Base-by-base conservation (phyloP, 805 yeast species). In the Tetrapisispora nanseiensis region DNA sequence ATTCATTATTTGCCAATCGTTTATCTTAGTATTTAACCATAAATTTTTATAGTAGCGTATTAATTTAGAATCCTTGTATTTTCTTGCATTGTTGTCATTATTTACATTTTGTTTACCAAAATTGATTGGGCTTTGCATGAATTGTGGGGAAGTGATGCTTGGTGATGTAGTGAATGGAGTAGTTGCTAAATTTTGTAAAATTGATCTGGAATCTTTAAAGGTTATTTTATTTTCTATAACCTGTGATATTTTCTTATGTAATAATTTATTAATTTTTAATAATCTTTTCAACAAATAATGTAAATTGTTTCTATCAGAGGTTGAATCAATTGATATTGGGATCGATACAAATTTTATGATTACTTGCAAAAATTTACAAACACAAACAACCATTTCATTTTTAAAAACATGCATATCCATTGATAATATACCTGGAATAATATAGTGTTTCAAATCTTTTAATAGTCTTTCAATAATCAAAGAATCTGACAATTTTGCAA, bases 21-120 rank as follows among this genome's bases (percentile, higher is more conserved):
- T 46, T 2, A 68, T 55, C 13, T 62, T 59, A 28, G 56, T 55
- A 42, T 65, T 66, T 19, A 68, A 51, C 72, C 72, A 68, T 4
- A 68, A 51, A 31, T 61, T 61, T 40, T 61, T 61, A 38, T 58
- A 61, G 41, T 56, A 61, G 12, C 64, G 55, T 31, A 55, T 41
- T 29, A 61, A 45, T 39, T 58, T 59, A 41, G 57, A 42, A 38
- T 59, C 60, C 36, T 55, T 55, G 37, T 55, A 55, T 39, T 53
- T 52, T 3, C 40, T 39, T 1, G 46, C 41, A 12, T 26, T 20
- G 10, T 23, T 35, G 4, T 48, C 46, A 4, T 48, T 45, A 13
- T 49, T 45, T 4, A 39, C 24, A 26, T 19, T 18, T n/a, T 41
- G 35, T 35, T 52, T 53, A n/a, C 49, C 42, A 26, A 44, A 44